Conservation (phyloP, 805 yeast species). For the Clavispora santaluciae region DNA sequence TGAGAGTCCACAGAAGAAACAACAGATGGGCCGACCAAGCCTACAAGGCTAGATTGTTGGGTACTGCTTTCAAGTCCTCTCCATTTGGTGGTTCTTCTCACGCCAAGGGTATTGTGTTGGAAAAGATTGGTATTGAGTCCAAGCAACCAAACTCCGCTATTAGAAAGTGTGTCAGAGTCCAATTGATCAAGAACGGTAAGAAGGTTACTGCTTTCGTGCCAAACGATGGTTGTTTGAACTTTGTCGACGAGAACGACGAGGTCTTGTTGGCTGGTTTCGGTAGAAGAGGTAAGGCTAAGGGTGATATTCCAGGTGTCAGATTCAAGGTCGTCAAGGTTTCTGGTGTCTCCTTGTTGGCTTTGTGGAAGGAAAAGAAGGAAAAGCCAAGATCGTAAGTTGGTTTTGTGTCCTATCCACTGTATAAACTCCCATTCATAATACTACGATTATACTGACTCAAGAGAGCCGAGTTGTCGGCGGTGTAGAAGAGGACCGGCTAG, state of each 20-base stretch:
- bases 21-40: conserved; percentile 99
- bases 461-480: neutral
- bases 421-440: conserved; percentile 7
- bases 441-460: conserved; percentile 3
- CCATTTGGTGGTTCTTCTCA: conserved; percentile 99
- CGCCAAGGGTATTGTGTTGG: conserved; percentile 99
- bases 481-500: too few species aligned
- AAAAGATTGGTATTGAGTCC: conserved; percentile 99
- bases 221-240: conserved; percentile 99
- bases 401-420: conserved; percentile 11
- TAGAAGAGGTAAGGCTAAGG: conserved; percentile 99
- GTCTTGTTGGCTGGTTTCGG: conserved; percentile 99
- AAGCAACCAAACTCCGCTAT: conserved; percentile 99
- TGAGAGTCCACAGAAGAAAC: conserved; percentile 99
- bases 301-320: conserved; percentile 99
- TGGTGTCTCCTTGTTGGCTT: conserved; percentile 98
- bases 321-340: conserved; percentile 99
- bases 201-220: conserved; percentile 99
- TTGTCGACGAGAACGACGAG: conserved; percentile 99
- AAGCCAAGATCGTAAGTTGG: conserved; percentile 93
- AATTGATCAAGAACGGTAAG: conserved; percentile 99
- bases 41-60: conserved; percentile 98
- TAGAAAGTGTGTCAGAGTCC: conserved; percentile 99
- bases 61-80: conserved; percentile 99
- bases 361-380: conserved; percentile 99